These are phyloP conservation scores for Theobroma grandiflorum DNA, from an alignment of 441 rosid species.

Conservation along the genomic window DNA sequence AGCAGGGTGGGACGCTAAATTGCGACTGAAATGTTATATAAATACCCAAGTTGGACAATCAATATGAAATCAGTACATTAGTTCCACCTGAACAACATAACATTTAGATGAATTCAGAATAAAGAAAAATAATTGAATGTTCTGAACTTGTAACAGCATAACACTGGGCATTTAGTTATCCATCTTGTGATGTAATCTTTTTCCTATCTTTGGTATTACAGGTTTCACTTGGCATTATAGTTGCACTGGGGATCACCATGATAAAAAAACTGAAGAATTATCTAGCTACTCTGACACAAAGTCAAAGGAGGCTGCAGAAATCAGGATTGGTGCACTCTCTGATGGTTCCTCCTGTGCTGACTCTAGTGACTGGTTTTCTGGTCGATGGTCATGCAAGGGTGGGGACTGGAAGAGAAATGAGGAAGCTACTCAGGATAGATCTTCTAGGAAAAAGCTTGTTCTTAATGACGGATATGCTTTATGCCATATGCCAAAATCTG, in stretches of 20 bases:
- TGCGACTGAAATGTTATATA: neutral
- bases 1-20: slow-evolving; percentile 3
- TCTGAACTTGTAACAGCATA: neutral
- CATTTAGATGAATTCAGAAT: neutral
- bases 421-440: slow-evolving; percentile 72
- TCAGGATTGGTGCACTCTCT: slow-evolving; percentile 42
- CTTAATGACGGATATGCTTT: slow-evolving; percentile 96
- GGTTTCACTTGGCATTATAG: slow-evolving; percentile 59
- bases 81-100: slow-evolving; percentile 6
- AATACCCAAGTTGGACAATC: no score
- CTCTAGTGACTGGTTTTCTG: slow-evolving; percentile 75
- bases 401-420: slow-evolving; percentile 99
- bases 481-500: slow-evolving; percentile 96
- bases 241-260: slow-evolving; percentile 42
- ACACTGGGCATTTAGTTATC: slow-evolving; percentile 14
- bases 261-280: slow-evolving; percentile 47
- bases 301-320: slow-evolving; percentile 50
- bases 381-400: slow-evolving; percentile 95
- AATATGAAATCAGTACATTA: neutral
- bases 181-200: slow-evolving; percentile 33
- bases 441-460: slow-evolving; percentile 72
- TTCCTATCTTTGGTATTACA: slow-evolving; percentile 34
- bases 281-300: slow-evolving; percentile 45
- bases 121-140: neutral
- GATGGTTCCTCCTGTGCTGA: slow-evolving; percentile 55